Percentiles rank a stretch among this genome's conserved stretches.
Conservation (phyloP, 1,284 basidiomycete genomes). For the Cryptococcus hybrid region DNA sequence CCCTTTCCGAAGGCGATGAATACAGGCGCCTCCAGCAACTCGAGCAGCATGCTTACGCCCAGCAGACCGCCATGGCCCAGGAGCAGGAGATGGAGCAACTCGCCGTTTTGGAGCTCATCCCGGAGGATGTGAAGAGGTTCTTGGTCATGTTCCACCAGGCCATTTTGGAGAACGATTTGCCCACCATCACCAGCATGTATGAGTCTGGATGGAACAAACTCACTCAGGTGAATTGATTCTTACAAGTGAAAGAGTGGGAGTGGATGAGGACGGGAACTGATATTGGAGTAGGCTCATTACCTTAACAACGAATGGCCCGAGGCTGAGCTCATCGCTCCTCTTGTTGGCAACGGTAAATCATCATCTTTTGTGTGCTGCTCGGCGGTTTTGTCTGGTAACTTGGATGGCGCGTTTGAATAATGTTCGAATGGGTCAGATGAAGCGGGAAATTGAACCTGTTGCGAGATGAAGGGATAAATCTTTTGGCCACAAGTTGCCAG, state of each 20-base stretch:
- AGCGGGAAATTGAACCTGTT: not conserved
- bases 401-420: not conserved
- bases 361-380: not conserved
- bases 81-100: slow-evolving; percentile 31
- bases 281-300: slow-evolving; percentile 79
- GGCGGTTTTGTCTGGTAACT: not conserved
- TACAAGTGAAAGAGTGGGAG: not conserved
- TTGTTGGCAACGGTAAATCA: slow-evolving; percentile 80
- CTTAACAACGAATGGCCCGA: slow-evolving; percentile 95
- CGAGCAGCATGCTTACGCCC: slow-evolving; percentile 40
- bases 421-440: not conserved
- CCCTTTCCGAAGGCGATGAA: slow-evolving; percentile 36
- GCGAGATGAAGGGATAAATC: too few relatives aligned
- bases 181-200: slow-evolving; percentile 86
- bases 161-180: slow-evolving; percentile 76
- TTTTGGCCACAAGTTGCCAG: too few relatives aligned
- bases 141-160: slow-evolving; percentile 84
- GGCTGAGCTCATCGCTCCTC: slow-evolving; percentile 88
- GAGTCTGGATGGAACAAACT: slow-evolving; percentile 96
- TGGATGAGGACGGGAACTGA: not conserved
- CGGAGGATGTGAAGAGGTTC: slow-evolving; percentile 62
- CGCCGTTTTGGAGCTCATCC: slow-evolving; percentile 41
- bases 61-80: slow-evolving; percentile 29
- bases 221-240: slow-evolving; percentile 53
- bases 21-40: slow-evolving; percentile 41